Evolutionary conservation across 2,329 filamentous ascomycete genomes (phyloP).

Genomic region (Periconia digitata): DNA sequence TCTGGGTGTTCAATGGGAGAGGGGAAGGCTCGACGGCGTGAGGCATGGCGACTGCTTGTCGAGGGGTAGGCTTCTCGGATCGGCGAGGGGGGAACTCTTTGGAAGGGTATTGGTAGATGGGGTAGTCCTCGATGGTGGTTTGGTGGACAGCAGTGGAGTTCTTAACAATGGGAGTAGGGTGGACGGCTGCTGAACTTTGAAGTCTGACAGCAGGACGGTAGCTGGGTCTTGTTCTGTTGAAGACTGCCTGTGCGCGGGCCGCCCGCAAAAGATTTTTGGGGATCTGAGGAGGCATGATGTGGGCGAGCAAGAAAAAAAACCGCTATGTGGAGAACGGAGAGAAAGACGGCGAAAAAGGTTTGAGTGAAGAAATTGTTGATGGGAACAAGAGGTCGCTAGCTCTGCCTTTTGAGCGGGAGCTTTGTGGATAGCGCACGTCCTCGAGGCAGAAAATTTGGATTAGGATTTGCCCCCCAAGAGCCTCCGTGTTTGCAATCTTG

Average conservation of each 20-base stretch:
- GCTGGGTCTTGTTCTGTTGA: constrained; percentile 1
- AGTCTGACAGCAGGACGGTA: not conserved
- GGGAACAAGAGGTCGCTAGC: not conserved
- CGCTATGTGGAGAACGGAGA: not conserved
- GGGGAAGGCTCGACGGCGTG: not conserved
- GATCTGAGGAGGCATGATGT: not conserved
- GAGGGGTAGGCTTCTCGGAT: not conserved
- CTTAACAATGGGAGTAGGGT: too few species aligned
- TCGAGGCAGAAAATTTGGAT: not conserved
- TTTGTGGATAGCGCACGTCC: constrained; percentile 7
- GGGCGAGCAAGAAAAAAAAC: not conserved
- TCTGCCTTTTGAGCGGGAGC: constrained; percentile 4
- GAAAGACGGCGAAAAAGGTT: not conserved
- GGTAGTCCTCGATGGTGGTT: not conserved
- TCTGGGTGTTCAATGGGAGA: not conserved
- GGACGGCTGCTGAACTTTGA: too few species aligned
- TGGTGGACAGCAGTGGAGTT: not conserved
- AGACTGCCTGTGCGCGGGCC: not conserved
- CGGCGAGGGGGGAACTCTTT: not conserved
- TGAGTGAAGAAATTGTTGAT: constrained; percentile 1
- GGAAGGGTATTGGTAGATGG: not conserved
- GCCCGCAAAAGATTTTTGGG: not conserved
- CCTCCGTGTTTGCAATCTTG: not conserved
- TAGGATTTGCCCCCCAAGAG: not conserved
- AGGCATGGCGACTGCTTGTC: not conserved